Conservation (phyloP, 176 grass and related monocot species). For the Phyllostachys edulis region DNA sequence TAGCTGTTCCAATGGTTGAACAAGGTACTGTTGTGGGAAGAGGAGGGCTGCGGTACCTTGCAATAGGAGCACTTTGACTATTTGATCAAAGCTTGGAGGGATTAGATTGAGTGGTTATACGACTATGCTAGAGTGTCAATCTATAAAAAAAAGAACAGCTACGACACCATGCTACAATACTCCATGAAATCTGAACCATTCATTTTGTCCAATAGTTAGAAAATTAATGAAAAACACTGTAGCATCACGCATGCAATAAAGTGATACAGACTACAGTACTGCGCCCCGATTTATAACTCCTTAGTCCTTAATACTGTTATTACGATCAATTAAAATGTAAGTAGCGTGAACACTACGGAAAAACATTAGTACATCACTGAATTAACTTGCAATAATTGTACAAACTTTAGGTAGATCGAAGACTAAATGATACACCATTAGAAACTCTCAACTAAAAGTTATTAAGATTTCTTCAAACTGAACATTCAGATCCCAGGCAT, state of each 20-base stretch:
- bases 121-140: too few species aligned
- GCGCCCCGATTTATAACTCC: background rate
- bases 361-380: background rate
- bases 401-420: background rate
- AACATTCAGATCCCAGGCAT: background rate
- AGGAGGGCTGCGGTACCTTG: too few species aligned
- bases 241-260: too few species aligned
- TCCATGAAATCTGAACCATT: too few species aligned
- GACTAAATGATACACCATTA: background rate
- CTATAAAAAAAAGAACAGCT: too few species aligned
- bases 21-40: background rate
- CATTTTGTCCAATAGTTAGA: too few species aligned
- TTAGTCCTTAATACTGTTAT: background rate
- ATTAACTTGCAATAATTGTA: background rate
- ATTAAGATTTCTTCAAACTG: background rate
- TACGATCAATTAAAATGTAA: background rate
- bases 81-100: too few species aligned
- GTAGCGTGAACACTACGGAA: background rate
- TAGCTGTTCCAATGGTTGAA: background rate
- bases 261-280: too few species aligned
- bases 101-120: too few species aligned
- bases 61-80: too few species aligned
- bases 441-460: background rate
- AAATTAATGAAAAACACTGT: too few species aligned
- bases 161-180: too few species aligned